phyloP scores from a whole-genome alignment of 2,329 filamentous ascomycete genomes.

The Xylaria sp. region DNA sequence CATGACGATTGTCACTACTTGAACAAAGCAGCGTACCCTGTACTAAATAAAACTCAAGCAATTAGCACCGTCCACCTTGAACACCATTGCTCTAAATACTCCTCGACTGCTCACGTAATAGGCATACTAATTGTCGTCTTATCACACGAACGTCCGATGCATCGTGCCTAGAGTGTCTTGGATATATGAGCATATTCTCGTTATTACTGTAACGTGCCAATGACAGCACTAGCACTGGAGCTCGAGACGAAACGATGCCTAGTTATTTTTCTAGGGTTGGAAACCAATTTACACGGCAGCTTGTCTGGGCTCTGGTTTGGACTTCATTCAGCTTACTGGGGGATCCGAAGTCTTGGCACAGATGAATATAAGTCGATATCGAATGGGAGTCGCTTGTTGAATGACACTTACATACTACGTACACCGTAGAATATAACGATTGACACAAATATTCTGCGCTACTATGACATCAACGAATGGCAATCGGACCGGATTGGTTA shows the following conservation, averaged over 20 bases:
- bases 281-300: not conserved
- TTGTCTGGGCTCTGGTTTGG: not conserved
- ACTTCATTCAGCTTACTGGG: slow-evolving; percentile 6
- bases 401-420: not conserved
- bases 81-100: not conserved
- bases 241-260: slow-evolving; percentile 12
- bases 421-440: not conserved
- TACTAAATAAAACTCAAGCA: not conserved
- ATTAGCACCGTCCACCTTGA: no score
- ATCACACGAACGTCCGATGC: not conserved
- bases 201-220: not conserved
- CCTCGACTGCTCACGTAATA: no score
- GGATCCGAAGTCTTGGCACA: slow-evolving; percentile 9
- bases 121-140: not conserved
- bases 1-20: not conserved
- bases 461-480: slow-evolving; percentile 7
- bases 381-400: not conserved
- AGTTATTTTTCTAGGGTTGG: not conserved
- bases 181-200: slow-evolving; percentile 1
- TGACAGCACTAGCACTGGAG: not conserved
- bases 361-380: not conserved
- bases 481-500: slow-evolving; percentile 8
- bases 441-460: not conserved
- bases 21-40: not conserved
- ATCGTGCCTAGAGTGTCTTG: not conserved